Evolutionary conservation across 2,329 filamentous ascomycete genomes (phyloP).

Genomic region (Chrysoporthe puriensis): DNA sequence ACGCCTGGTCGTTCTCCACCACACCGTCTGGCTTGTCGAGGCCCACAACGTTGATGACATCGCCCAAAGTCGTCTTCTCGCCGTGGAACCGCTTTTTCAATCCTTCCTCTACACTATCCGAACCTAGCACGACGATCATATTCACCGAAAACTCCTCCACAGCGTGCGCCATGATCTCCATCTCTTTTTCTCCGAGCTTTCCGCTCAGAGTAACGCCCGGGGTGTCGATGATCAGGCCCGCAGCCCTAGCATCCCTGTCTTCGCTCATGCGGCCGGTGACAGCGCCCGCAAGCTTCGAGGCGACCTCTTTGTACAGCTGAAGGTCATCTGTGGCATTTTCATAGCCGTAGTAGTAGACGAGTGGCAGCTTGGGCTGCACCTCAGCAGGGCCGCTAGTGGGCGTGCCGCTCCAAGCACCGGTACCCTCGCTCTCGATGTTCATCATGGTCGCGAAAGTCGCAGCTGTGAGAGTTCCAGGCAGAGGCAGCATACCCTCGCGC

Average conservation of each 20-base stretch:
- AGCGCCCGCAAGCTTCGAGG: slow-evolving; percentile 77
- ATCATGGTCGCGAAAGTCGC: slow-evolving; percentile 86
- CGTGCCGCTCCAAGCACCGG: slow-evolving; percentile 82
- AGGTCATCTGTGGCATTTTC: slow-evolving; percentile 73
- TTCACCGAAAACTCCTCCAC: slow-evolving; percentile 70
- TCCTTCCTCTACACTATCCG: slow-evolving; percentile 74
- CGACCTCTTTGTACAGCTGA: slow-evolving; percentile 72
- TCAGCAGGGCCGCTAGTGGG: slow-evolving; percentile 88
- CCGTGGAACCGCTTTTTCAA: slow-evolving; percentile 70
- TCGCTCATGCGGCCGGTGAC: slow-evolving; percentile 78
- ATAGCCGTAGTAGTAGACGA: slow-evolving; percentile 88
- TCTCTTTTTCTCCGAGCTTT: slow-evolving; percentile 53
- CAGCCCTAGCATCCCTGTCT: slow-evolving; percentile 69
- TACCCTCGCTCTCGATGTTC: slow-evolving; percentile 75
- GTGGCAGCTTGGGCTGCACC: slow-evolving; percentile 86
- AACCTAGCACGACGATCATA: slow-evolving; percentile 80
- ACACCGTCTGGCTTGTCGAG: slow-evolving; percentile 87
- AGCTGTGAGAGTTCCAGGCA: slow-evolving; percentile 82
- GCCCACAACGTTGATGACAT: slow-evolving; percentile 74
- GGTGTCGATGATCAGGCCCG: slow-evolving; percentile 86
- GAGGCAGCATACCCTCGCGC: slow-evolving; percentile 74
- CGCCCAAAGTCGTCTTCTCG: slow-evolving; percentile 60
- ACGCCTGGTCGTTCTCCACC: slow-evolving; percentile 72
- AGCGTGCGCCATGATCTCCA: slow-evolving; percentile 82
- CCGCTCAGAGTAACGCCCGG: slow-evolving; percentile 70